phyloP scores from a whole-genome alignment of 2,329 filamentous ascomycete genomes.

The Botrytis porri region DNA sequence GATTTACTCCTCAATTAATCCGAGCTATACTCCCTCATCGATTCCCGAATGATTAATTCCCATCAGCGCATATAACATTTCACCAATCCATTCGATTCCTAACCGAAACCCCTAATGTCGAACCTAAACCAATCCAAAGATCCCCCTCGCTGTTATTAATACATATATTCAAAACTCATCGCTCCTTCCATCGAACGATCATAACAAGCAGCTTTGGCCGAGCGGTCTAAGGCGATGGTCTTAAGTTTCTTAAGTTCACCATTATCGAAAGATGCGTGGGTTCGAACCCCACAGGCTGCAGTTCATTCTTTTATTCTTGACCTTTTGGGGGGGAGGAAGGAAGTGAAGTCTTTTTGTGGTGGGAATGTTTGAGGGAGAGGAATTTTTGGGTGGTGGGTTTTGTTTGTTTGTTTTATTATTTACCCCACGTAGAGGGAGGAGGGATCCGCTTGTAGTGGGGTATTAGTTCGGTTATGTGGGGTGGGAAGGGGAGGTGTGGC shows the following conservation, averaged over 20 bases:
- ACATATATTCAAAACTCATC: too few species aligned
- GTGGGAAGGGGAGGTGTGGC: background rate
- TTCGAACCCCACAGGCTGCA: slow-evolving; percentile 15
- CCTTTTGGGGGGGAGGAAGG: too few species aligned
- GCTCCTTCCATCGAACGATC: fast-evolving
- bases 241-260: slow-evolving; percentile 7
- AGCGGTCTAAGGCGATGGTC: slow-evolving; percentile 17
- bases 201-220: background rate
- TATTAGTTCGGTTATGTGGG: background rate
- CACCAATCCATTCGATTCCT: background rate
- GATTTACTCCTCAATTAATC: background rate
- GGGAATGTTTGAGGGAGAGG: background rate
- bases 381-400: background rate
- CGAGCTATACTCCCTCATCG: background rate
- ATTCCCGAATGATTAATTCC: background rate
- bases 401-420: background rate
- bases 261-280: slow-evolving; percentile 18
- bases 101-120: background rate
- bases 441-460: background rate
- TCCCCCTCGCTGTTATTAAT: fast-evolving
- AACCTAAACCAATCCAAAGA: background rate
- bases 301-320: fast-evolving
- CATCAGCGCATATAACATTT: background rate
- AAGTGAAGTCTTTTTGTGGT: fast-evolving
- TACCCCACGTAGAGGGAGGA: background rate